Conservation (phyloP, 768 basidiomycete genomes). For the Filobasidium wieringae region DNA sequence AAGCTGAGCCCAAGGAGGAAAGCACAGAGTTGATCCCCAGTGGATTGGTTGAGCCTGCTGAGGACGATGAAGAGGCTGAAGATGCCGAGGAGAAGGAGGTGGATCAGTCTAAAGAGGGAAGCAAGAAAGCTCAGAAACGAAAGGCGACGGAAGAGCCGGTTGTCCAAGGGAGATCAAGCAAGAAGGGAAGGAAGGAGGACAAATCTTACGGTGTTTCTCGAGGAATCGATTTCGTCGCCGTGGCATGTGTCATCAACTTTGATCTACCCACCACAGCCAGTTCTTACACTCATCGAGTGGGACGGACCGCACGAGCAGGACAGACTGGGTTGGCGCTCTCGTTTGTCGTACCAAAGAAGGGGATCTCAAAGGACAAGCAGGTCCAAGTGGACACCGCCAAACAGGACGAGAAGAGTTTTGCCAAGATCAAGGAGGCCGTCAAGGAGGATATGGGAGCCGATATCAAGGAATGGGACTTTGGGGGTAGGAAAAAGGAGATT, state of each 20-base stretch:
- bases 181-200: constrained; percentile 40
- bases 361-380: constrained; percentile 42
- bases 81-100: constrained; percentile 22
- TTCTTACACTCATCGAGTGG: constrained; percentile 89
- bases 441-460: constrained; percentile 51
- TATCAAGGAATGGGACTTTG: constrained; percentile 78
- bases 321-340: constrained; percentile 83
- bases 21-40: constrained; percentile 3
- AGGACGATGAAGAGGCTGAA: constrained; percentile 32
- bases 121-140: constrained; percentile 13
- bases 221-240: constrained; percentile 92
- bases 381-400: constrained; percentile 62
- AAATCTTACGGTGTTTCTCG: constrained; percentile 87
- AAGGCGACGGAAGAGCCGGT: constrained; percentile 9
- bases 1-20: constrained; percentile 17
- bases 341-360: constrained; percentile 53
- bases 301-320: constrained; percentile 91
- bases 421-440: constrained; percentile 57
- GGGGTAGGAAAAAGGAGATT: constrained; percentile 74
- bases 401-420: constrained; percentile 65
- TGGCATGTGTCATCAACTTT: constrained; percentile 95
- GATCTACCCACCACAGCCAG: constrained; percentile 81
- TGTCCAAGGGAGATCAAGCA: background rate
- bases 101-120: background rate
- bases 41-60: constrained; percentile 6